Evolutionary conservation across 768 basidiomycete species (phyloP).

Genomic region (Rhodotorula babjevae): DNA sequence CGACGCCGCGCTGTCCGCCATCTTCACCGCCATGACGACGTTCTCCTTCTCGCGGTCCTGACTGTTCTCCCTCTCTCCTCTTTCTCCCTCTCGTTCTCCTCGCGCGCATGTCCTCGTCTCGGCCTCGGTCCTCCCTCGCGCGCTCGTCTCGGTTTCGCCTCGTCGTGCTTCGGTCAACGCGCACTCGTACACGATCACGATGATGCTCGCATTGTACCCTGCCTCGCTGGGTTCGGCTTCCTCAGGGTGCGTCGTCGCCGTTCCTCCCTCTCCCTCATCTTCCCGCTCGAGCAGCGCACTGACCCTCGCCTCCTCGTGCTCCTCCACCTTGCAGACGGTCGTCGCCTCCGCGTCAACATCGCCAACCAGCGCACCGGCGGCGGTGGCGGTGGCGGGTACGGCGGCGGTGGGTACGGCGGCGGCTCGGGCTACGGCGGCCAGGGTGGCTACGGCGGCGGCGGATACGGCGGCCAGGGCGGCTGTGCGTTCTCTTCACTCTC

Average conservation of each 20-base stretch:
- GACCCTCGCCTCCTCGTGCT: background rate
- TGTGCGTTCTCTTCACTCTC: background rate
- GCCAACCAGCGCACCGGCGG: constrained; percentile 47
- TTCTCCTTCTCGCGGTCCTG: background rate
- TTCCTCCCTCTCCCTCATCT: too few relatives aligned
- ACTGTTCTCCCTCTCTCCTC: constrained; percentile 5
- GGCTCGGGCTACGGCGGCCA: constrained; percentile 38
- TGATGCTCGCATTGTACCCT: background rate
- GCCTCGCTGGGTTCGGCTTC: background rate
- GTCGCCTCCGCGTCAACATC: constrained; percentile 78
- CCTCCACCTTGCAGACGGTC: constrained; percentile 57
- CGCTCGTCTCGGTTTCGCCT: background rate
- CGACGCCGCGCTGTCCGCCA: background rate
- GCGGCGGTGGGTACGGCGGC: constrained; percentile 42
- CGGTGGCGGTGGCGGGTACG: constrained; percentile 42
- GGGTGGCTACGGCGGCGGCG: constrained; percentile 37
- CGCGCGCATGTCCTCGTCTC: background rate
- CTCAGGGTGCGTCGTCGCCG: constrained; percentile 3
- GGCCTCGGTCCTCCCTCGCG: background rate
- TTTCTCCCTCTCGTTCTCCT: background rate
- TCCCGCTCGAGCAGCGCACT: background rate
- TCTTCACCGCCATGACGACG: too few relatives aligned
- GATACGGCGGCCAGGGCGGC: constrained; percentile 7
- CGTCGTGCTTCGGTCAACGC: too few relatives aligned
- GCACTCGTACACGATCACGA: background rate